Conservation (phyloP, 2,329 filamentous ascomycete species). For the Monilinia fructigena region DNA sequence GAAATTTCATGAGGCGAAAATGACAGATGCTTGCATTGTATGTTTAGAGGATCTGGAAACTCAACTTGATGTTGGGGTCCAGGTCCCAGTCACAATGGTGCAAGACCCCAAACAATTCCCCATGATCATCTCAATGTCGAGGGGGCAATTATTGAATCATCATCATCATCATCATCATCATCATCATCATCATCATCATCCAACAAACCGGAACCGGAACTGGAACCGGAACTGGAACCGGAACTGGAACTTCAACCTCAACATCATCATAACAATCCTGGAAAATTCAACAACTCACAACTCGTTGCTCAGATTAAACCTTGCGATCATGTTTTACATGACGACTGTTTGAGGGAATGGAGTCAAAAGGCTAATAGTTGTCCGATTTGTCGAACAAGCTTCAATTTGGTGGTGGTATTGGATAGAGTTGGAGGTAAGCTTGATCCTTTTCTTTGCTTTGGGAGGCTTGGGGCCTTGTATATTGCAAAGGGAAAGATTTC, state of each 20-base stretch:
- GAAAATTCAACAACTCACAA: constrained; percentile 29
- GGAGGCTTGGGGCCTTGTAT: neutral
- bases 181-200: too few relatives aligned
- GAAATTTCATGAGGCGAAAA: constrained; percentile 28
- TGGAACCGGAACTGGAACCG: constrained; percentile 22
- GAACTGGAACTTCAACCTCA: constrained; percentile 27
- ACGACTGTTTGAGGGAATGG: constrained; percentile 91
- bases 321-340: constrained; percentile 89
- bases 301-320: constrained; percentile 61
- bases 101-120: constrained; percentile 18
- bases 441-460: constrained; percentile 18
- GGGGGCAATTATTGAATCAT: constrained; percentile 1
- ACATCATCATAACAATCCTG: constrained; percentile 29
- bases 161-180: too few relatives aligned
- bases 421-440: constrained; percentile 74
- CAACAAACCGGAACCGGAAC: too few relatives aligned
- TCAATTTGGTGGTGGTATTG: constrained; percentile 86
- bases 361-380: constrained; percentile 96
- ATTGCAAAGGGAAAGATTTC: too few relatives aligned
- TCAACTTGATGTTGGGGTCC: constrained; percentile 11
- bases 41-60: constrained; percentile 60
- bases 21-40: constrained; percentile 67
- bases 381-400: constrained; percentile 89
- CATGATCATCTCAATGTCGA: constrained; percentile 21
- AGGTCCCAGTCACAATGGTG: neutral